phyloP scores from a whole-genome alignment of 2,329 filamentous ascomycete species.

The Ophiostoma tasmaniense region DNA sequence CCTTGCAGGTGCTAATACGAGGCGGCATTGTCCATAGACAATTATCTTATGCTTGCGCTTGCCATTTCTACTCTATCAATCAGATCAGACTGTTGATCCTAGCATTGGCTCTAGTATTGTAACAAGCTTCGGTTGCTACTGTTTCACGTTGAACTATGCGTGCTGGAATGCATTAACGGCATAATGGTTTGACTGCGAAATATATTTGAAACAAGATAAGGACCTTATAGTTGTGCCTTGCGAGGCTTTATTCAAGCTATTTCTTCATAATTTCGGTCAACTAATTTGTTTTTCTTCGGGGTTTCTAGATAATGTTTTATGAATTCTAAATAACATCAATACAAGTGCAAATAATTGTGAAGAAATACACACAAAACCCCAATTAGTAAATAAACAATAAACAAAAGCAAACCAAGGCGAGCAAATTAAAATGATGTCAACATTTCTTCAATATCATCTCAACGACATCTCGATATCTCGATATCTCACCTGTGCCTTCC shows the following conservation, averaged over 20 bases:
- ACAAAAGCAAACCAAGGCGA: too few relatives aligned
- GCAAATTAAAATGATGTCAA: too few relatives aligned
- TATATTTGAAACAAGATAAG: background rate
- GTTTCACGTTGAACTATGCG: constrained; percentile 1
- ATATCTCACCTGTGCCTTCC: background rate
- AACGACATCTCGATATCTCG: background rate
- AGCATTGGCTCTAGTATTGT: too few relatives aligned
- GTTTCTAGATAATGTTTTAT: too few relatives aligned
- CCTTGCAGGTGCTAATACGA: background rate
- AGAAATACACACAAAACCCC: too few relatives aligned
- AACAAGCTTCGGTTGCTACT: background rate
- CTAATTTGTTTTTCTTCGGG: too few relatives aligned
- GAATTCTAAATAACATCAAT: too few relatives aligned
- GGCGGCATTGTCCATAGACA: background rate
- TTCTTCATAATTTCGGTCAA: too few relatives aligned
- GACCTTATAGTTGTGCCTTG: too few relatives aligned
- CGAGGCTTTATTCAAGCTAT: background rate
- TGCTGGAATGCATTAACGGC: background rate
- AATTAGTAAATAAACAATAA: too few relatives aligned
- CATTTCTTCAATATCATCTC: background rate
- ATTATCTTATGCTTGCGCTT: background rate
- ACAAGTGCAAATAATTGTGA: too few relatives aligned
- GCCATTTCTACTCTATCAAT: background rate
- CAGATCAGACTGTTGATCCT: background rate
- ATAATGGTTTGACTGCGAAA: background rate